Evolutionary conservation across 257 asterid species (phyloP).

Genomic region (Agastache rugosa): DNA sequence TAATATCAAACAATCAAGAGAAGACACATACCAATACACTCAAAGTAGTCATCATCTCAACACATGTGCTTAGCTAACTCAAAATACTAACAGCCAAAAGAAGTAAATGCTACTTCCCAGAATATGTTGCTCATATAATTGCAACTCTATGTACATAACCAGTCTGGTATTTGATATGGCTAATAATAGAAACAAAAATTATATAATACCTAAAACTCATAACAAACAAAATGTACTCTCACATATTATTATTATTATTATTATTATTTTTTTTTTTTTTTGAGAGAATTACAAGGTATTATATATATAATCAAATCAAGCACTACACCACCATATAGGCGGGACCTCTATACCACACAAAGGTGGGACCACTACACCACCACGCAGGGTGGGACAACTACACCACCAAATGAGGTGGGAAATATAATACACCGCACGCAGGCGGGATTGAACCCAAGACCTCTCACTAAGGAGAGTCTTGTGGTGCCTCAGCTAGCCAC

Average conservation of each 20-base stretch:
- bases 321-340: too few species aligned
- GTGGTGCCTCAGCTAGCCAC: too few species aligned
- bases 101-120: background rate
- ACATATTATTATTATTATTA: background rate
- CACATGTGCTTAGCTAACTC: conserved; percentile 8
- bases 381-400: too few species aligned
- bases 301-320: too few species aligned
- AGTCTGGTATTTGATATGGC: background rate
- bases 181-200: background rate
- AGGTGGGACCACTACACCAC: too few species aligned
- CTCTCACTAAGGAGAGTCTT: too few species aligned
- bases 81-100: background rate
- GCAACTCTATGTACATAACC: background rate
- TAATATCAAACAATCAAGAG: background rate
- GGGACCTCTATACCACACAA: too few species aligned
- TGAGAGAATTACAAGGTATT: too few species aligned
- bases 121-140: background rate
- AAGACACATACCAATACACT: background rate
- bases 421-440: too few species aligned
- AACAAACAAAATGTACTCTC: background rate
- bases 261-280: too few species aligned
- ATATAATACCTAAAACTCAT: conserved; percentile 4
- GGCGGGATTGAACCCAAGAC: too few species aligned
- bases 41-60: background rate
- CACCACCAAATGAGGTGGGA: too few species aligned